Percentiles rank a stretch among this genome's conserved stretches.
These are phyloP conservation scores for Solanum peruvianum DNA, from an alignment of 257 asterid genomes.

Conservation along the genomic window DNA sequence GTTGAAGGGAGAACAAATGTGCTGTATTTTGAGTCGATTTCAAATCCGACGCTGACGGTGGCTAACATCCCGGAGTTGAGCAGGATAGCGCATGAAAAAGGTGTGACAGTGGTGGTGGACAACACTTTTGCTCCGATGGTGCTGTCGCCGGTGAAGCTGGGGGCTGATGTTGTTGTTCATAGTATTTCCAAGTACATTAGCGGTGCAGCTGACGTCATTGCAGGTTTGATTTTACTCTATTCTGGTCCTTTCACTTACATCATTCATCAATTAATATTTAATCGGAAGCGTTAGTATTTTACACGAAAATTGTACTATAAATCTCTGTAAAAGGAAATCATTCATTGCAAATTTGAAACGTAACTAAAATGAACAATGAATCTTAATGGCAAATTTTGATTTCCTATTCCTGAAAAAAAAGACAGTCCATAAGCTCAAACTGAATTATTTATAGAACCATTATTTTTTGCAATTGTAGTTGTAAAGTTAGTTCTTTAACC, in stretches of 20 bases:
- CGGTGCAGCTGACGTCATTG: slow-evolving; percentile 91
- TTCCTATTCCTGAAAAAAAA: neutral
- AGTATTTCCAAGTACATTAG: slow-evolving; percentile 88
- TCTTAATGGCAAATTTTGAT: neutral
- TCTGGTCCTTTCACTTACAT: neutral
- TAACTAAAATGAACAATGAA: neutral
- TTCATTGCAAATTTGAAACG: neutral
- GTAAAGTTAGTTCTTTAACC: neutral
- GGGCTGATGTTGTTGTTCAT: slow-evolving; percentile 90
- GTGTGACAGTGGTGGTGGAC: slow-evolving; percentile 77
- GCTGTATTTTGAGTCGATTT: slow-evolving; percentile 62
- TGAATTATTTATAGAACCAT: neutral
- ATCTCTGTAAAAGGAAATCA: no score
- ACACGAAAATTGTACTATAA: neutral
- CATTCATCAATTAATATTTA: neutral
- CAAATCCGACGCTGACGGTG: slow-evolving; percentile 76
- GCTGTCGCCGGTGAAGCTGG: slow-evolving; percentile 79
- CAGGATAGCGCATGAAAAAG: slow-evolving; percentile 79
- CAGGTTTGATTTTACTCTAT: slow-evolving; percentile 30
- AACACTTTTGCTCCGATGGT: slow-evolving; percentile 95
- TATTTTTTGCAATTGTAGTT: neutral
- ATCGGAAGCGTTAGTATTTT: no score
- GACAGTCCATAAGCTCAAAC: neutral
- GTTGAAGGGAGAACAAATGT: slow-evolving; percentile 62
- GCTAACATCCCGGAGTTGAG: slow-evolving; percentile 84